Conservation (phyloP, 768 basidiomycete genomes). For the Xerocomellus chrysenteron region DNA sequence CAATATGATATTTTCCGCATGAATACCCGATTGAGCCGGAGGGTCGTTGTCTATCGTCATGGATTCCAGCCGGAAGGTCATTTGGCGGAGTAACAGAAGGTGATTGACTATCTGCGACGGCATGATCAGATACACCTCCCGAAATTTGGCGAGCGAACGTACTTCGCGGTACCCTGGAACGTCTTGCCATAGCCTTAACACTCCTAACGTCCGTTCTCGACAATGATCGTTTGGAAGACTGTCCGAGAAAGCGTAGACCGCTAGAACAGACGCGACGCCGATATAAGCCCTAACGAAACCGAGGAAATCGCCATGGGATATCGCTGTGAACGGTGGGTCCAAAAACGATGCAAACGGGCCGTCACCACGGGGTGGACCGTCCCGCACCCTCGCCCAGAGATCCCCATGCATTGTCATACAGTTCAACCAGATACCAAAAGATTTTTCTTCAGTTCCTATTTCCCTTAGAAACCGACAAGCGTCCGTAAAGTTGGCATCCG, state of each 20-base stretch:
- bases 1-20: conserved; percentile 67
- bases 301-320: conserved; percentile 59
- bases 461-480: conserved; percentile 58
- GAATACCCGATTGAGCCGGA: conserved; percentile 60
- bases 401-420: conserved; percentile 62
- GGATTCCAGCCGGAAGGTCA: conserved; percentile 70
- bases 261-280: conserved; percentile 65
- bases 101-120: conserved; percentile 67
- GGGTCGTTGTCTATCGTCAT: conserved; percentile 63
- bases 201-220: conserved; percentile 60
- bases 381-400: conserved; percentile 34
- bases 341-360: conserved; percentile 42
- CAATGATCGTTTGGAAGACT: conserved; percentile 65
- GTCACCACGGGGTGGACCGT: conserved; percentile 17
- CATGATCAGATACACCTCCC: conserved; percentile 4
- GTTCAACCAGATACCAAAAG: conserved; percentile 71
- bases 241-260: conserved; percentile 79
- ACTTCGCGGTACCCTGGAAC: conserved; percentile 75
- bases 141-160: conserved; percentile 17
- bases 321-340: conserved; percentile 23
- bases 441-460: conserved; percentile 60
- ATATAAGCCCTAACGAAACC: conserved; percentile 64
- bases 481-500: conserved; percentile 47
- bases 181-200: conserved; percentile 43
- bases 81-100: conserved; percentile 66